Percentiles rank a stretch among this genome's conserved stretches.
phyloP scores from a whole-genome alignment of 305 asterid genomes.

The Rubia tinctorum region DNA sequence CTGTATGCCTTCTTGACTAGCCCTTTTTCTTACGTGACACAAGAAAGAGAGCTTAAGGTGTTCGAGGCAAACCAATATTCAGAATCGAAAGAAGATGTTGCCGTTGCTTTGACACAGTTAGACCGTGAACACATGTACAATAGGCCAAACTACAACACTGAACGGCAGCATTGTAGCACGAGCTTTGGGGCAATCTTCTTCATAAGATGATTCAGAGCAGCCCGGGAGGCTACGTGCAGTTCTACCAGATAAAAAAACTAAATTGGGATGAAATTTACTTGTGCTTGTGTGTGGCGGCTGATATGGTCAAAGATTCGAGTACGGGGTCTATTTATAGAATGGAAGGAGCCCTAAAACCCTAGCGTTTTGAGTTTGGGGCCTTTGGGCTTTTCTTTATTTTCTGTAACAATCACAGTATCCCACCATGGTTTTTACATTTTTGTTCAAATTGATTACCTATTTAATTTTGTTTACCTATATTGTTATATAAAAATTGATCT shows the following conservation, averaged over 20 bases:
- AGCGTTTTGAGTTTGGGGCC: background rate
- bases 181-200: constrained; percentile 42
- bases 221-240: constrained; percentile 53
- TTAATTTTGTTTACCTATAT: too few relatives aligned
- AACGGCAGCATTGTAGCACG: constrained; percentile 40
- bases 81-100: background rate
- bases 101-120: constrained; percentile 44
- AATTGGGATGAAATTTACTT: background rate
- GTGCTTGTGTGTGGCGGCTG: constrained; percentile 3
- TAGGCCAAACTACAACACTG: constrained; percentile 38
- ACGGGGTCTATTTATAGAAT: background rate
- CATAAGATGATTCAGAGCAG: constrained; percentile 26
- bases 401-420: too few relatives aligned
- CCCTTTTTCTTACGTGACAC: constrained; percentile 15
- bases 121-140: constrained; percentile 31
- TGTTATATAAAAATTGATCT: too few relatives aligned
- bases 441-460: too few relatives aligned
- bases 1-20: constrained; percentile 37
- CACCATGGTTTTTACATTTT: too few relatives aligned
- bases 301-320: background rate
- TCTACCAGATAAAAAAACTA: background rate
- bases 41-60: constrained; percentile 40
- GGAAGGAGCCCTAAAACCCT: constrained; percentile 8
- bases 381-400: background rate
- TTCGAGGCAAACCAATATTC: constrained; percentile 20